Evolutionary conservation across 768 basidiomycete genomes (phyloP).

Genomic region (Gloeophyllum trabeum): DNA sequence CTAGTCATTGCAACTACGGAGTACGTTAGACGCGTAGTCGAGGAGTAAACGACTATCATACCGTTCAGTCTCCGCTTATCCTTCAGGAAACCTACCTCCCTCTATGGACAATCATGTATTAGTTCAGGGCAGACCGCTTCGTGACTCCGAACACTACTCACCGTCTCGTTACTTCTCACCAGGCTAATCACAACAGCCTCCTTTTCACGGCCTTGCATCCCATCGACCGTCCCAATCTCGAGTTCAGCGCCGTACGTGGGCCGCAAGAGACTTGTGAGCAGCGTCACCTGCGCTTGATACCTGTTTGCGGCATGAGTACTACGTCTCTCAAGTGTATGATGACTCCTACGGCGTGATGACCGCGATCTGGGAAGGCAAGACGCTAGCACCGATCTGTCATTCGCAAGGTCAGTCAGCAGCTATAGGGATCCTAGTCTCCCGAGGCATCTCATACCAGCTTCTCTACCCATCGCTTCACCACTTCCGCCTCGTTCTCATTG

Average conservation of each 20-base stretch:
- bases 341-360: conserved; percentile 70
- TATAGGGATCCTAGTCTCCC: neutral
- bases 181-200: conserved; percentile 89
- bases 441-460: conserved; percentile 44
- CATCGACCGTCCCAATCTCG: conserved; percentile 93
- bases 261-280: conserved; percentile 68
- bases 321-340: neutral
- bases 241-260: conserved; percentile 55
- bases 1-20: conserved; percentile 80
- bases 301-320: conserved; percentile 20
- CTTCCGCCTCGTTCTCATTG: conserved; percentile 90
- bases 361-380: conserved; percentile 66
- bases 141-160: conserved; percentile 20
- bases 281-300: conserved; percentile 90
- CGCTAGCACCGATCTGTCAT: conserved; percentile 43
- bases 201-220: conserved; percentile 95
- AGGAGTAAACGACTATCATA: conserved; percentile 10
- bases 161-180: conserved; percentile 85
- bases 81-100: conserved; percentile 90
- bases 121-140: no score
- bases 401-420: neutral
- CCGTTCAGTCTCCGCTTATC: conserved; percentile 90
- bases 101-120: conserved; percentile 32
- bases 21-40: conserved; percentile 4
- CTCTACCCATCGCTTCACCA: conserved; percentile 77